Conservation (phyloP, 164 flowering plant species). For the Saururus chinensis region DNA sequence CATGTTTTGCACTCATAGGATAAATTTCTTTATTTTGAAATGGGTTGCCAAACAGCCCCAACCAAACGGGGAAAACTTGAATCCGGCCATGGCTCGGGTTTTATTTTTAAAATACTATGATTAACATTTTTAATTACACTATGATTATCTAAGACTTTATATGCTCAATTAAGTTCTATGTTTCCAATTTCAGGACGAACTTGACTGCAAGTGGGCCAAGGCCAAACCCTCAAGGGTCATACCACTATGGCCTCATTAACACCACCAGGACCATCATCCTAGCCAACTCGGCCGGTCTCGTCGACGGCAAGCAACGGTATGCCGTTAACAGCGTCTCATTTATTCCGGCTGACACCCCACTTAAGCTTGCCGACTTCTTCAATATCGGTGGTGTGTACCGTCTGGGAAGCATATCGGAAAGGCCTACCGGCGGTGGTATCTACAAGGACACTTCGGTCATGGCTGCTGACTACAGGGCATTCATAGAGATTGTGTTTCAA, state of each 20-base stretch:
- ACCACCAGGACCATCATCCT: conserved; percentile 46
- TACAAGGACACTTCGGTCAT: conserved; percentile 59
- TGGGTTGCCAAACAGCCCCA: too few species aligned
- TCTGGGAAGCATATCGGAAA: conserved; percentile 56
- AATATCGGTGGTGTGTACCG: conserved; percentile 62
- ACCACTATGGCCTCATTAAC: conserved; percentile 65
- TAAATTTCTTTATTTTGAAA: too few species aligned
- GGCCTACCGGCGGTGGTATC: conserved; percentile 21
- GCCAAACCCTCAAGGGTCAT: conserved; percentile 93
- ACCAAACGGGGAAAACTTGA: too few species aligned
- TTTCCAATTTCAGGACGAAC: conserved; percentile 37
- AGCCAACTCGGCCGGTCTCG: conserved; percentile 33
- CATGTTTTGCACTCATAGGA: too few species aligned
- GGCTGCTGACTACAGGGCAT: conserved; percentile 61
- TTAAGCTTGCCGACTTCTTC: conserved; percentile 78
- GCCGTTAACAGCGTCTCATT: conserved; percentile 76
- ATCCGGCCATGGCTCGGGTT: too few species aligned
- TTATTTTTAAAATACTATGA: too few species aligned
- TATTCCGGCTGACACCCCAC: conserved; percentile 63
- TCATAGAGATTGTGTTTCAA: conserved; percentile 69
- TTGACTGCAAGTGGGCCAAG: conserved; percentile 85
- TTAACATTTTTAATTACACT: too few species aligned
- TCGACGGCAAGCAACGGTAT: conserved; percentile 57
- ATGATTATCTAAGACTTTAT: too few species aligned
- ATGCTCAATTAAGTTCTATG: too few species aligned